Base-by-base conservation (phyloP, 139 green algal genomes). In the Desmodesmus armatus region DNA sequence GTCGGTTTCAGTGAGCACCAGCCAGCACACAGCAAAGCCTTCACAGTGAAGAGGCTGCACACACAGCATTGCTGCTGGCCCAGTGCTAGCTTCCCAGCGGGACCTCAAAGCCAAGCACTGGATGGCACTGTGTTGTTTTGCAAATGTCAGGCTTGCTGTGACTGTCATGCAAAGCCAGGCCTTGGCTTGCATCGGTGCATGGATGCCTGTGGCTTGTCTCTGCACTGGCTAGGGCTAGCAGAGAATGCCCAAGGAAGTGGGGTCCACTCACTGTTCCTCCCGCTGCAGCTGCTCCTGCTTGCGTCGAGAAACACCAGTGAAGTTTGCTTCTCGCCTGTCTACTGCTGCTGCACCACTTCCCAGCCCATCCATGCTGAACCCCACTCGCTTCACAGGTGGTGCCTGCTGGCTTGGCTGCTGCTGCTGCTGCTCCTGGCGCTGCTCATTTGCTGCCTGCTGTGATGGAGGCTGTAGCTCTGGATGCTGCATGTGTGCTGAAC, bases 231-330 rank as follows among this genome's bases (percentile, higher is more conserved):
- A 7, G 19, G n/a, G n/a, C n/a, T n/a, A n/a, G n/a, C n/a, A n/a
- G n/a, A n/a, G n/a, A n/a, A n/a, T n/a, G n/a, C n/a, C n/a, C n/a
- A n/a, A n/a, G n/a, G n/a, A n/a, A n/a, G n/a, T n/a, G n/a, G n/a
- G n/a, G n/a, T n/a, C n/a, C 25, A 83, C 82, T 39, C 75, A 78
- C 44, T 87, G 85, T 37, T 88, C 66, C 5, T 81, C 77, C 15
- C 74, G 73, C 13, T 86, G 40, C 15, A 89, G 76, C 81, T 91
- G 88, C 81, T 89, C 85, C 76, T 88, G 75, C 55, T 91, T 91
- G 5, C 88, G 76, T 3, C 85, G 69, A 15, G 88, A 91, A n/a
- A 91, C 67, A 21, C 88, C 88, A 43, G 69, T 41, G 33, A 89
- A 88, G 29, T 79, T 9, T 29, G n/a, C n/a, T 71, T 53, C 76